Conservation (phyloP, 805 yeast species). For the Pichia deserticola region DNA sequence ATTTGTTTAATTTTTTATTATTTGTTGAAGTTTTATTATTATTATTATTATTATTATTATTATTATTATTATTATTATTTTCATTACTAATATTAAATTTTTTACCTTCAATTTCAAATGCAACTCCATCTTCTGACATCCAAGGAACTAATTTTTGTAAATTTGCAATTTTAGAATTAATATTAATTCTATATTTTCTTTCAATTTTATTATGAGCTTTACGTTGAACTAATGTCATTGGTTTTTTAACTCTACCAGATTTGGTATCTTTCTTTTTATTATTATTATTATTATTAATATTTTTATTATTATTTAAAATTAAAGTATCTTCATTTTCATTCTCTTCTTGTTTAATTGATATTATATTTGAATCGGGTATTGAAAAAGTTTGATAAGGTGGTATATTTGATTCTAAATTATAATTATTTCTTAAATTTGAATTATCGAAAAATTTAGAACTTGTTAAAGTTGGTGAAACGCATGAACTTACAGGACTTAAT, state of each 20-base stretch:
- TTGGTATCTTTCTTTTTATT: neutral
- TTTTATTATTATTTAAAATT: neutral
- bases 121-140: slow-evolving; percentile 55
- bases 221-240: slow-evolving; percentile 39
- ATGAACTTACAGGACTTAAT: slow-evolving; percentile 3
- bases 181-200: slow-evolving; percentile 62
- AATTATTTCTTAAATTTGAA: too few species aligned
- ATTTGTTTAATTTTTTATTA: slow-evolving; percentile 48
- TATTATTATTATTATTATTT: neutral
- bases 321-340: neutral
- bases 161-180: slow-evolving; percentile 64
- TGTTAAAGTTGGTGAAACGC: slow-evolving; percentile 6
- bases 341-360: too few species aligned
- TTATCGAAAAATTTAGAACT: neutral
- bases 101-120: slow-evolving; percentile 46
- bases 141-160: slow-evolving; percentile 62
- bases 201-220: slow-evolving; percentile 70
- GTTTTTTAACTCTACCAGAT: slow-evolving; percentile 18
- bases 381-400: too few species aligned
- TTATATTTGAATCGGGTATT: too few species aligned
- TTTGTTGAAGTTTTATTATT: neutral
- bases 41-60: neutral
- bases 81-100: neutral
- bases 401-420: too few species aligned
- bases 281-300: neutral